Evolutionary conservation across 345 rosid genomes (phyloP).

Genomic region (Carallia pectinifolia): DNA sequence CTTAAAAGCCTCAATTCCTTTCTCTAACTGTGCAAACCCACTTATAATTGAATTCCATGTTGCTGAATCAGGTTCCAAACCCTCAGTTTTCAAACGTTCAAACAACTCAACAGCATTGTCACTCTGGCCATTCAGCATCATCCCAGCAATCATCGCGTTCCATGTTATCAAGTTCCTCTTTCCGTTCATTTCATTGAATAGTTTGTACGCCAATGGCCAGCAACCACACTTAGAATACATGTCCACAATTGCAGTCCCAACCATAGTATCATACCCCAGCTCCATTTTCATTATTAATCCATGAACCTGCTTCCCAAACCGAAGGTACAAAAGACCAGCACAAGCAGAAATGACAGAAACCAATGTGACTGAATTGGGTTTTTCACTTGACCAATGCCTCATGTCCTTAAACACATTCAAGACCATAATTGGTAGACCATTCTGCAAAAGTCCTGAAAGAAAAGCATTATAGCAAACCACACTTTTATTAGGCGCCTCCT

Average conservation of each 20-base stretch:
- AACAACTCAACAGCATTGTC: constrained; percentile 48
- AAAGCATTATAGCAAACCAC: constrained; percentile 63
- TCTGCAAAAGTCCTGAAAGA: constrained; percentile 47
- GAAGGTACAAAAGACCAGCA: constrained; percentile 40
- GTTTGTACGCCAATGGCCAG: constrained; percentile 43
- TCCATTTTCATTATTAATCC: constrained; percentile 38
- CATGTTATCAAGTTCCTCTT: constrained; percentile 54
- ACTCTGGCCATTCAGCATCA: constrained; percentile 57
- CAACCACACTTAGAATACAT: constrained; percentile 60
- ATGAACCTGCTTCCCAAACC: constrained; percentile 54
- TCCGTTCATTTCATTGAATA: constrained; percentile 43
- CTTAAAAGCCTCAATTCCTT: constrained; percentile 45
- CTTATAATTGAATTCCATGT: constrained; percentile 69
- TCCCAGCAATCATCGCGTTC: constrained; percentile 55
- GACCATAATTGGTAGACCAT: constrained; percentile 38
- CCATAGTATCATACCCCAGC: constrained; percentile 37
- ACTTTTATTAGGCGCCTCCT: constrained; percentile 37
- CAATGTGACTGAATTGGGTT: constrained; percentile 48
- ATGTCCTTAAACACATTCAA: constrained; percentile 53
- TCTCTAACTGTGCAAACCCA: constrained; percentile 57
- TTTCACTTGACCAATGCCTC: constrained; percentile 36
- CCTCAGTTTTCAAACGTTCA: constrained; percentile 43
- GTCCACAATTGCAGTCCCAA: constrained; percentile 56
- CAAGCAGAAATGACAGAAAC: constrained; percentile 54
- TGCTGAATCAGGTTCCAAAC: constrained; percentile 55